These are phyloP conservation scores for Kodamaea kakaduensis DNA, from an alignment of 805 yeast genomes.

Conservation along the genomic window DNA sequence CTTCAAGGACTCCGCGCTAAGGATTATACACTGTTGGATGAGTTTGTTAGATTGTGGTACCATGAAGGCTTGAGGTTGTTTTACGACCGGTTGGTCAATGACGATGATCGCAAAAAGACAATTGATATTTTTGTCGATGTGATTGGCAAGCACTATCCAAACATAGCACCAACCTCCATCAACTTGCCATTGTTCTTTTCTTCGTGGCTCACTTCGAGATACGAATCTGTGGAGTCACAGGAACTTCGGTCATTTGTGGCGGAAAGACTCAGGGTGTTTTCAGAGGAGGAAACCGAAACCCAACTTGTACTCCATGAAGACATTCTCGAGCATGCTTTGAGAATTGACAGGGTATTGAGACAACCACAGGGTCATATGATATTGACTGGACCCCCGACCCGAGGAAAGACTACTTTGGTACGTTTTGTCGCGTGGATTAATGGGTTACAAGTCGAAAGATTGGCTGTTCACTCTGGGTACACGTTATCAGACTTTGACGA, in stretches of 20 bases:
- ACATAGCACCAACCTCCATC: conserved; percentile 35
- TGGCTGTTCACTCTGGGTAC: conserved; percentile 54
- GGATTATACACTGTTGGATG: conserved; percentile 31
- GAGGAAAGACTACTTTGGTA: conserved; percentile 74
- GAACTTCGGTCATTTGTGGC: conserved; percentile 52
- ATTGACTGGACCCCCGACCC: conserved; percentile 74
- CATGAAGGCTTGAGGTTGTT: conserved; percentile 80
- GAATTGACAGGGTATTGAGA: conserved; percentile 76
- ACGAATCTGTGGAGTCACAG: conserved; percentile 48
- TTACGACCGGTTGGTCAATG: conserved; percentile 59
- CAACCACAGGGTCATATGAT: conserved; percentile 91
- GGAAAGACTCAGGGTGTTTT: conserved; percentile 64
- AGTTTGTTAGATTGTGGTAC: conserved; percentile 63
- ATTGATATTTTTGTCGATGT: conserved; percentile 27
- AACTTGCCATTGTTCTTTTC: conserved; percentile 60
- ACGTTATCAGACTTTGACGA: conserved; percentile 62
- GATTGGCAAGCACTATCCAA: conserved; percentile 44
- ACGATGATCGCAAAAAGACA: conserved; percentile 49
- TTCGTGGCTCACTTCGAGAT: conserved; percentile 67
- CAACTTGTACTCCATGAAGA: conserved; percentile 63
- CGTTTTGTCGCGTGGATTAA: conserved; percentile 91
- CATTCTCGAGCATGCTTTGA: conserved; percentile 65
- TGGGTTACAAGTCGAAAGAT: conserved; percentile 59
- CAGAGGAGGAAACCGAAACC: conserved; percentile 72
- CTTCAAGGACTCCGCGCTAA: conserved; percentile 44